phyloP scores from a whole-genome alignment of 768 basidiomycete species.

The Sarcomyxa edulis region DNA sequence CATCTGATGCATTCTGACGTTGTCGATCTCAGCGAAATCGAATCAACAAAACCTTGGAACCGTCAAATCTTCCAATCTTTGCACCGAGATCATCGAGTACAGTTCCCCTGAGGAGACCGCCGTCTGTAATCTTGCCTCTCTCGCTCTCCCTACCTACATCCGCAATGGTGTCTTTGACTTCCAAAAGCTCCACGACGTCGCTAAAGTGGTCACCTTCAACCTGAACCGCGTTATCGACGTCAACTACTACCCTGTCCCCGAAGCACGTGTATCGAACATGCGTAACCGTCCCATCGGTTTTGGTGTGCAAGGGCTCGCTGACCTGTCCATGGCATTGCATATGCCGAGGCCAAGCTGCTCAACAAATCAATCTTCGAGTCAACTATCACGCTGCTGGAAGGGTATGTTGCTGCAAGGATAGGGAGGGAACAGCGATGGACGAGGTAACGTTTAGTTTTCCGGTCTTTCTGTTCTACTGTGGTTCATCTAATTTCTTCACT shows the following conservation, averaged over 20 bases:
- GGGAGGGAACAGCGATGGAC: too few species aligned
- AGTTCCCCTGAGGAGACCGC: constrained; percentile 96
- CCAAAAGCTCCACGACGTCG: constrained; percentile 88
- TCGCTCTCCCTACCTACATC: constrained; percentile 92
- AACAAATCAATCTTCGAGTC: constrained; percentile 98
- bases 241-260: constrained; percentile 93
- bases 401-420: too few species aligned
- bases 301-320: constrained; percentile 96
- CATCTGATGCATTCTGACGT: too few species aligned
- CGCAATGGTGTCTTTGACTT: constrained; percentile 84
- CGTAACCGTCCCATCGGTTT: constrained; percentile 97
- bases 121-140: constrained; percentile 97
- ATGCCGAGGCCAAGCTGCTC: constrained; percentile 83
- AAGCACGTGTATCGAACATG: constrained; percentile 90
- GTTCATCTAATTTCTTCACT: too few species aligned
- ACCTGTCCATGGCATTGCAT: constrained; percentile 94
- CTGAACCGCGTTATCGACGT: constrained; percentile 91
- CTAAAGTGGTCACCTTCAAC: constrained; percentile 90
- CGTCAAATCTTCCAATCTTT: constrained; percentile 98
- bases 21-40: constrained; percentile 94
- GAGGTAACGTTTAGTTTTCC: too few species aligned
- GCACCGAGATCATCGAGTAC: constrained; percentile 99
- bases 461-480: too few species aligned
- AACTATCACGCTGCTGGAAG: constrained; percentile 98
- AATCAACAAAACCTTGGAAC: constrained; percentile 98